Evolutionary conservation across 805 yeast genomes (phyloP).

Genomic region (Starmerella potacharoeniae): DNA sequence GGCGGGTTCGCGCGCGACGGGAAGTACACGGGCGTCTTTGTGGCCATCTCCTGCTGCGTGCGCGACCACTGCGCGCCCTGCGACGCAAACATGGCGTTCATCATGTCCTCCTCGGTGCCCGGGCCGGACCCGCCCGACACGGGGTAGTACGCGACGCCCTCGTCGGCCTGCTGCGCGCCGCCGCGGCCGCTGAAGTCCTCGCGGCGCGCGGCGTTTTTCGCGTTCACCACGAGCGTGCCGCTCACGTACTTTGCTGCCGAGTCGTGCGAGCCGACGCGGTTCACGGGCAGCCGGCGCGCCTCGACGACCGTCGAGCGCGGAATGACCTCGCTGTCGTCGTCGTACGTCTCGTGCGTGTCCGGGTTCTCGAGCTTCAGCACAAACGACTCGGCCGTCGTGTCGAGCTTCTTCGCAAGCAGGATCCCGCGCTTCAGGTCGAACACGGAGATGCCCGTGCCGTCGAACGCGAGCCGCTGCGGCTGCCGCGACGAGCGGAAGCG

Average conservation of each 20-base stretch:
- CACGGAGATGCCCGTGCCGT: slow-evolving; percentile 92
- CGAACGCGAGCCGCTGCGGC: slow-evolving; percentile 70
- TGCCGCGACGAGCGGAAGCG: slow-evolving; percentile 73
- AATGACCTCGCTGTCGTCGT: slow-evolving; percentile 81
- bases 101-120: slow-evolving; percentile 70
- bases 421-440: slow-evolving; percentile 91
- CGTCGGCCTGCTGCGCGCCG: slow-evolving; percentile 18
- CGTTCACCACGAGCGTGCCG: slow-evolving; percentile 31
- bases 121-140: slow-evolving; percentile 28
- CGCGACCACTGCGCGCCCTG: slow-evolving; percentile 93
- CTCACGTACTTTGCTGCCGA: slow-evolving; percentile 51
- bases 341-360: slow-evolving; percentile 62
- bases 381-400: slow-evolving; percentile 66
- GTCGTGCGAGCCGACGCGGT: slow-evolving; percentile 35
- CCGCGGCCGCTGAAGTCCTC: slow-evolving; percentile 26
- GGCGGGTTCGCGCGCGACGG: slow-evolving; percentile 6
- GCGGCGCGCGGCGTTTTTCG: slow-evolving; percentile 29
- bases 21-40: slow-evolving; percentile 60
- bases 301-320: slow-evolving; percentile 79
- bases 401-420: slow-evolving; percentile 64
- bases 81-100: slow-evolving; percentile 80
- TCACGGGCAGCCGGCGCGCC: slow-evolving; percentile 68
- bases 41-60: slow-evolving; percentile 82
- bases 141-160: slow-evolving; percentile 10
- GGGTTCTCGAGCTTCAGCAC: slow-evolving; percentile 63